Conservation (phyloP, 2,329 filamentous ascomycete genomes). For the Beauveria scarabaeidicola region DNA sequence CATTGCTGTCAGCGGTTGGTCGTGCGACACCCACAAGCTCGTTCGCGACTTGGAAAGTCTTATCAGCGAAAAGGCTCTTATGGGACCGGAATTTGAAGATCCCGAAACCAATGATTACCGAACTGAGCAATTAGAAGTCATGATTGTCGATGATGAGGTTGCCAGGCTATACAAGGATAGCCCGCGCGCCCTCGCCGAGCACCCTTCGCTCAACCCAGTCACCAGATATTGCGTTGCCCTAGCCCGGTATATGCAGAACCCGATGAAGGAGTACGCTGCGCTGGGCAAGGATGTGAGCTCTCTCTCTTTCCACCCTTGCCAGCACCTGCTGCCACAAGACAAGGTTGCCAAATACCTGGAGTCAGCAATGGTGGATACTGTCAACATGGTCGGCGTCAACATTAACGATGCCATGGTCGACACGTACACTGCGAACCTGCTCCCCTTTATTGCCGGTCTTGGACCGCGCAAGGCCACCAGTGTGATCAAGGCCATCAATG, state of each 20-base stretch:
- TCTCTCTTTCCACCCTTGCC: constrained; percentile 80
- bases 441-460: constrained; percentile 85
- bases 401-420: constrained; percentile 86
- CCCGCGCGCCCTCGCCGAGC: constrained; percentile 66
- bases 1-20: constrained; percentile 80
- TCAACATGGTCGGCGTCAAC: constrained; percentile 92
- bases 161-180: constrained; percentile 95
- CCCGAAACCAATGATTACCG: constrained; percentile 65
- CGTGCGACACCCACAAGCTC: constrained; percentile 75
- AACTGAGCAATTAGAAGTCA: constrained; percentile 73
- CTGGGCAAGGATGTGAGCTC: constrained; percentile 82
- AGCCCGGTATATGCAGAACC: constrained; percentile 88
- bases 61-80: constrained; percentile 67
- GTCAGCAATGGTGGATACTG: constrained; percentile 96
- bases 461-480: constrained; percentile 86
- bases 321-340: constrained; percentile 79
- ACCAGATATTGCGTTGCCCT: constrained; percentile 85
- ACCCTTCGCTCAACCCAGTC: constrained; percentile 69
- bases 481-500: constrained; percentile 67
- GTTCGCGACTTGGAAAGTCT: constrained; percentile 74
- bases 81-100: constrained; percentile 75
- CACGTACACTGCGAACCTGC: constrained; percentile 71
- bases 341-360: constrained; percentile 81
- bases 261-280: constrained; percentile 91
- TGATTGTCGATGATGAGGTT: constrained; percentile 93